Base-by-base conservation (phyloP, 768 basidiomycete species). In the Hygrocybe coccinea region DNA sequence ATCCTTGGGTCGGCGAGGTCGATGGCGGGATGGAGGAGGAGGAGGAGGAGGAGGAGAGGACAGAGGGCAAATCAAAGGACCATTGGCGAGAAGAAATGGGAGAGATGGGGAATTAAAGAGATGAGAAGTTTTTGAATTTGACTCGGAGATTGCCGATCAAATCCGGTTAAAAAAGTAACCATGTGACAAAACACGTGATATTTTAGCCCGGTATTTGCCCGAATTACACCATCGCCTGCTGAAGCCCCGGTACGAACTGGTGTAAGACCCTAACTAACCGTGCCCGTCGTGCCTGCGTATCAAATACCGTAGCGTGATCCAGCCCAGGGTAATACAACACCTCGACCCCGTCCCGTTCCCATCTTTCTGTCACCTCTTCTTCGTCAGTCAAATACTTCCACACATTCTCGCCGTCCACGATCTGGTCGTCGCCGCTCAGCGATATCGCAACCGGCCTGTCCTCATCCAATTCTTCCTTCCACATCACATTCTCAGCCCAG, bases 401-500 rank as follows among this genome's bases (percentile, higher is more conserved):
- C 22, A 78, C 69, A 8, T 60, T 64, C 34, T 70, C 67, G 1
- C 71, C 61, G 12, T 72, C 72, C 5, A 76, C 69, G 25, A 78
- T 70, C 61, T 78, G 76, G 50, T 78, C 76, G 37, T 61, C 56
- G 0, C 74, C 76, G 6, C 70, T 69, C 15, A 77, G 60, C 1
- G 71, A 60, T 7, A 78, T 66, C 0, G 71, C 66, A 33, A 74
- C 59, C 50, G 70, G 69, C 21, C 70, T 57, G 19, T 60, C 58
- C 24, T 50, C 59, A 3, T 29, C 4, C 2, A 87, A 58, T 52
- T 86, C 85, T 52, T 82, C 83, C 59, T 71, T 76, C 78, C 82
- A 87, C 24, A 86, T 58, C 12, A 81, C 71, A 35, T 78, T 82
- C 64, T 87, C 81, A 29, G 74, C 64, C 86, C 86, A 87, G 62